These are phyloP conservation scores for Somion occarium DNA, from an alignment of 1,284 basidiomycete genomes.

Conservation along the genomic window DNA sequence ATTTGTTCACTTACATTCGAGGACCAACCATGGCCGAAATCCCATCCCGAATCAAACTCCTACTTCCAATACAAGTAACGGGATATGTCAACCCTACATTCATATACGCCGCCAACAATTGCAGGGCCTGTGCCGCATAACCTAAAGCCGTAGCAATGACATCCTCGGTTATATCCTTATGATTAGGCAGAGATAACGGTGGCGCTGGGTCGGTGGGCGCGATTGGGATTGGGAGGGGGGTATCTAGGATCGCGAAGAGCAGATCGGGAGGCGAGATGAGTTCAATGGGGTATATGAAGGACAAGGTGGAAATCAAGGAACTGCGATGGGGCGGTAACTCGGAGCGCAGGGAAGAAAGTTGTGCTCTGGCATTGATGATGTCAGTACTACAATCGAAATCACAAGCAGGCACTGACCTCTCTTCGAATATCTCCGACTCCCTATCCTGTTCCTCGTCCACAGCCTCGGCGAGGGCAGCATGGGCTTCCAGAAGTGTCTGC, in stretches of 20 bases:
- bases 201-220: conserved; percentile 78
- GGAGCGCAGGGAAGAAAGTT: conserved; percentile 39
- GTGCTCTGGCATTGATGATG: conserved; percentile 32
- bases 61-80: conserved; percentile 82
- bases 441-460: conserved; percentile 27
- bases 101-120: conserved; percentile 76
- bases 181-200: conserved; percentile 63
- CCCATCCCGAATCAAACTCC: conserved; percentile 84
- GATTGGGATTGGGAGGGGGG: conserved; percentile 82
- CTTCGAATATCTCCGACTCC: conserved; percentile 34
- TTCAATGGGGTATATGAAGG: conserved; percentile 84
- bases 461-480: conserved; percentile 37
- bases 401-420: conserved; percentile 34
- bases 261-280: conserved; percentile 77
- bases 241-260: conserved; percentile 78
- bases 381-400: conserved; percentile 6
- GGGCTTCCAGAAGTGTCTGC: conserved; percentile 43
- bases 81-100: conserved; percentile 82
- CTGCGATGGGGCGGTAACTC: conserved; percentile 57
- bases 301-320: conserved; percentile 70
- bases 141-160: conserved; percentile 82
- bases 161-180: conserved; percentile 78
- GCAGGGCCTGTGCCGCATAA: conserved; percentile 81
- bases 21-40: conserved; percentile 94
- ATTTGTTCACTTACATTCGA: conserved; percentile 59